These are phyloP conservation scores for Rhizopogon vesiculosus DNA, from an alignment of 768 basidiomycete genomes.

Conservation along the genomic window DNA sequence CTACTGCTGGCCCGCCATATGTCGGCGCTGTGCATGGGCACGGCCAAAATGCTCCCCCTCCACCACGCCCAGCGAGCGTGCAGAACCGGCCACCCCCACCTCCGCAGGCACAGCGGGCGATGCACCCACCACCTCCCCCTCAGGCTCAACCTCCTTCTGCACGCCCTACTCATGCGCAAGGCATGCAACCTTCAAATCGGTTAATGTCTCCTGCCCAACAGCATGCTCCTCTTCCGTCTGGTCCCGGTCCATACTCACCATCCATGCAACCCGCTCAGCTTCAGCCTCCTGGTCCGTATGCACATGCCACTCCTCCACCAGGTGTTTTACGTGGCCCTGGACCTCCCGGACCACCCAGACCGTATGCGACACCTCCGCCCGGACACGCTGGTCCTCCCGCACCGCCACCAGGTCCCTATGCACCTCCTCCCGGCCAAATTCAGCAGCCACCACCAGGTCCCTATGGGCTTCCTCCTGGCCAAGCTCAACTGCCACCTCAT, in stretches of 20 bases:
- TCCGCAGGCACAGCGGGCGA: slow-evolving; percentile 27
- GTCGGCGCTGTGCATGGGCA: slow-evolving; percentile 9
- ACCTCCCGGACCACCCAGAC: slow-evolving; percentile 23
- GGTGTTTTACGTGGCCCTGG: slow-evolving; percentile 23
- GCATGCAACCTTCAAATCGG: slow-evolving; percentile 32
- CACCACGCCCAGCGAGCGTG: slow-evolving; percentile 47
- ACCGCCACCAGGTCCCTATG: slow-evolving; percentile 19
- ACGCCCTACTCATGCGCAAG: slow-evolving; percentile 28
- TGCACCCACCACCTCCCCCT: slow-evolving; percentile 33
- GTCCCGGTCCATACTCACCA: slow-evolving; percentile 27
- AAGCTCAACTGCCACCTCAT: slow-evolving; percentile 22
- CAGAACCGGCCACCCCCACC: slow-evolving; percentile 42
- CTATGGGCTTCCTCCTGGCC: slow-evolving; percentile 23
- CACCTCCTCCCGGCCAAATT: slow-evolving; percentile 8
- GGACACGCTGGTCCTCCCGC: slow-evolving; percentile 10
- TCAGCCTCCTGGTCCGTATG: slow-evolving; percentile 30
- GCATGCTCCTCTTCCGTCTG: slow-evolving; percentile 31
- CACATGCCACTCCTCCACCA: slow-evolving; percentile 39
- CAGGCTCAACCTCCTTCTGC: slow-evolving; percentile 24
- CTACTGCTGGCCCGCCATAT: slow-evolving; percentile 47
- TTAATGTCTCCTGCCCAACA: slow-evolving; percentile 46
- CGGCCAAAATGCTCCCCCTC: slow-evolving; percentile 31
- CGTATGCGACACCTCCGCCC: slow-evolving; percentile 18
- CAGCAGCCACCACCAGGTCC: slow-evolving; percentile 22
- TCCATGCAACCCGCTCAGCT: slow-evolving; percentile 21